Evolutionary conservation across 805 yeast species (phyloP).

Genomic region (Pichia kluyveri): DNA sequence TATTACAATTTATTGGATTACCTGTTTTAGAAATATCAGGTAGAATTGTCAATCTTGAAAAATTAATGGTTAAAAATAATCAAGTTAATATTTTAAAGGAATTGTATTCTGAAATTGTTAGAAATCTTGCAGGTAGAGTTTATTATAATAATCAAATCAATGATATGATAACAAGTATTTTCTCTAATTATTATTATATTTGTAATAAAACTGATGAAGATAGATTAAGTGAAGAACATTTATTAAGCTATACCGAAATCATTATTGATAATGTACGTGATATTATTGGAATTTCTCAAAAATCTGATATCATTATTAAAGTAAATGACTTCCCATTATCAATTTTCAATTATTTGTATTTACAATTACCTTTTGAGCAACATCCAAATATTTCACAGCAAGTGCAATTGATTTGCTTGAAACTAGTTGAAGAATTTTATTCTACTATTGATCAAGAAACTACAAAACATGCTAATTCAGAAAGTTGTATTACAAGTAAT

Average conservation of each 20-base stretch:
- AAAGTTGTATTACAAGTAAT: constrained; percentile 31
- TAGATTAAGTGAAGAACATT: constrained; percentile 7
- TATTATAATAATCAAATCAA: constrained; percentile 82
- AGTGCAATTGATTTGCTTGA: constrained; percentile 33
- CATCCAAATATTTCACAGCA: constrained; percentile 14
- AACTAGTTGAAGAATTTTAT: constrained; percentile 28
- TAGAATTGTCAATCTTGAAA: constrained; percentile 44
- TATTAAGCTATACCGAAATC: constrained; percentile 14
- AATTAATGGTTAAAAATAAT: constrained; percentile 18
- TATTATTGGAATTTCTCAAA: constrained; percentile 16
- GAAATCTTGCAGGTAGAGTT: constrained; percentile 64
- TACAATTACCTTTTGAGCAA: constrained; percentile 14
- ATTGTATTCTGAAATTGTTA: constrained; percentile 46
- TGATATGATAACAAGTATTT: constrained; percentile 68
- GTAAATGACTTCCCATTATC: constrained; percentile 35
- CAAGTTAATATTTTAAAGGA: constrained; percentile 26
- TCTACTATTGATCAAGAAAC: constrained; percentile 11
- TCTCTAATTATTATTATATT: constrained; percentile 32
- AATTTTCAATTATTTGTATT: constrained; percentile 34
- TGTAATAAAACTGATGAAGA: constrained; percentile 14
- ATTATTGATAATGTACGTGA: constrained; percentile 20
- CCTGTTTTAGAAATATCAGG: constrained; percentile 74
- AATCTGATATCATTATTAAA: constrained; percentile 27
- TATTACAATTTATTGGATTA: constrained; percentile 78
- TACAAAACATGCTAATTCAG: constrained; percentile 30